These are phyloP conservation scores for Phyllosticta citriasiana DNA, from an alignment of 2,329 filamentous ascomycete genomes.

Conservation along the genomic window DNA sequence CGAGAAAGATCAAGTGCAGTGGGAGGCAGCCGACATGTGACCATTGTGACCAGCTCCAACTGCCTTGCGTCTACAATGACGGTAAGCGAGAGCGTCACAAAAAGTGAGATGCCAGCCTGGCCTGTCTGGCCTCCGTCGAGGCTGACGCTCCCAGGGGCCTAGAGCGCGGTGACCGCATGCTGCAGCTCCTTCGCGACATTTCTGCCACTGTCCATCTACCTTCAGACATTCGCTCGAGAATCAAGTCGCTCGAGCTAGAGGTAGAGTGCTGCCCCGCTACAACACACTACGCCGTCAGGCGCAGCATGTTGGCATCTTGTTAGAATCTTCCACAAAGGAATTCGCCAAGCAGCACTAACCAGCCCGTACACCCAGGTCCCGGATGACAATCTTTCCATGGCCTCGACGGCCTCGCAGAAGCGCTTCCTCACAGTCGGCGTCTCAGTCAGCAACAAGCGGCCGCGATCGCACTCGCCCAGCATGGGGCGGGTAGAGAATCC, in stretches of 20 bases:
- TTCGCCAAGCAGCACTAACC: not conserved
- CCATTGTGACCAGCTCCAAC: conserved; percentile 21
- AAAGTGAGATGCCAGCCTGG: conserved; percentile 17
- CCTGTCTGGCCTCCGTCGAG: not conserved
- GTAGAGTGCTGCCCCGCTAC: not conserved
- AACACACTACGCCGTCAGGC: too few relatives aligned
- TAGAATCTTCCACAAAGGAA: not conserved
- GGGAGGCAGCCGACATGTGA: conserved; percentile 24
- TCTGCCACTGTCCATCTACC: conserved; percentile 13
- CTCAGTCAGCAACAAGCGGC: conserved; percentile 10
- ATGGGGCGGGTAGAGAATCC: conserved; percentile 7
- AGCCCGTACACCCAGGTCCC: not conserved
- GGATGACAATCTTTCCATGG: conserved; percentile 1
- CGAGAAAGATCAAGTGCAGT: conserved; percentile 30
- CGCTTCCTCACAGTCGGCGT: not conserved
- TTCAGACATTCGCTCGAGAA: not conserved
- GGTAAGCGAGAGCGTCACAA: conserved; percentile 26
- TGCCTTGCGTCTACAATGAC: conserved; percentile 24
- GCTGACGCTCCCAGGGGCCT: conserved; percentile 16
- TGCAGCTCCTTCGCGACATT: conserved; percentile 18
- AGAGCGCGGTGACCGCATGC: conserved; percentile 21
- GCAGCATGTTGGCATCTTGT: not conserved
- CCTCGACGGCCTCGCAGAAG: not conserved
- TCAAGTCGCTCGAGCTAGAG: conserved; percentile 1
- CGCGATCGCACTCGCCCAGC: conserved; percentile 11